phyloP scores from a whole-genome alignment of 192 early-diverging fungal genomes.

The Gonapodya sp. region DNA sequence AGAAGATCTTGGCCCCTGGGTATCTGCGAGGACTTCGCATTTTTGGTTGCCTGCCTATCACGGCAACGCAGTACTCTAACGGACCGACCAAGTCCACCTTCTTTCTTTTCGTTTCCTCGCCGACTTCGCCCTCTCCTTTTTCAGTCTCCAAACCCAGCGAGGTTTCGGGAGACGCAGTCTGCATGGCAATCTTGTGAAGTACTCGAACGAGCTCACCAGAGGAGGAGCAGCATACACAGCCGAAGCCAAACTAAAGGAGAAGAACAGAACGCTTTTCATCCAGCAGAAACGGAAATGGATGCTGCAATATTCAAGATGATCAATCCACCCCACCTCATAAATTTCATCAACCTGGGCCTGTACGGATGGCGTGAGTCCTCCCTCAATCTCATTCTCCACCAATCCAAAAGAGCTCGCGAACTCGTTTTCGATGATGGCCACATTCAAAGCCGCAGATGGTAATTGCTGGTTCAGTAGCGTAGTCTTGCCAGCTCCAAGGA shows the following conservation, averaged over 20 bases:
- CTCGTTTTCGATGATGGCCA: conserved; percentile 8
- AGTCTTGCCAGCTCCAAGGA: conserved; percentile 10
- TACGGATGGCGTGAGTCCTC: neutral
- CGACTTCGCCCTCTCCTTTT: too few relatives aligned
- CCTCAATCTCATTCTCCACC: neutral
- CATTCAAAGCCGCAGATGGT: neutral
- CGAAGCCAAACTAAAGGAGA: conserved; percentile 11
- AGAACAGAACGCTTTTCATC: too few relatives aligned
- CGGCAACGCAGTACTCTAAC: too few relatives aligned
- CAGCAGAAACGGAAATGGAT: too few relatives aligned
- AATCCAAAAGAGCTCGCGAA: neutral
- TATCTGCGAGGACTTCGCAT: too few relatives aligned
- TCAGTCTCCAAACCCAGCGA: neutral
- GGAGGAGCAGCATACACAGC: neutral
- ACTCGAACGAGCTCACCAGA: neutral
- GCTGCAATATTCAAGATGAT: too few relatives aligned
- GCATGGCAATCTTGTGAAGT: neutral
- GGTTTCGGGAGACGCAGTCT: neutral
- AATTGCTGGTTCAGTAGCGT: conserved; percentile 5
- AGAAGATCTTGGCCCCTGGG: too few relatives aligned
- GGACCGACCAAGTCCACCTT: neutral
- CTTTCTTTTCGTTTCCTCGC: too few relatives aligned
- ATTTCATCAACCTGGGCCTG: neutral
- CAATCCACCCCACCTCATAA: too few relatives aligned
- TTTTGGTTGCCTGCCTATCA: too few relatives aligned